A percentile compares a stretch with the other conserved stretches of the same genome.
phyloP scores from a whole-genome alignment of 2,329 filamentous ascomycete species.

The Zalaria sp. region DNA sequence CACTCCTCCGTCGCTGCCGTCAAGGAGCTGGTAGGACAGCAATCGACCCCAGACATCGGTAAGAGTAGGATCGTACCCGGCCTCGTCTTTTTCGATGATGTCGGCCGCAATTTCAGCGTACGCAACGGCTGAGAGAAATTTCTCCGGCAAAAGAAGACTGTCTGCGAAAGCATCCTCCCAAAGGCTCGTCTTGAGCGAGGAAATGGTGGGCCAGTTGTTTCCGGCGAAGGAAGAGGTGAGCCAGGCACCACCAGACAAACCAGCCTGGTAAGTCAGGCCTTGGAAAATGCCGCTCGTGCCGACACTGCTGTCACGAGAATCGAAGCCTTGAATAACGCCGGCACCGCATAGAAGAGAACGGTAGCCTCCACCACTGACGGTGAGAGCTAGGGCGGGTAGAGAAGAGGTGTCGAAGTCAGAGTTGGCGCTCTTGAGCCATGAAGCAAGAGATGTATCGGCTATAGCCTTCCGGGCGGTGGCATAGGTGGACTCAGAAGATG shows the following conservation, averaged over 20 bases:
- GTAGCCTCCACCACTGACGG: constrained; percentile 29
- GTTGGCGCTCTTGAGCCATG: constrained; percentile 25
- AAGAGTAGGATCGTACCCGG: constrained; percentile 26
- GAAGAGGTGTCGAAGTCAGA: constrained; percentile 18
- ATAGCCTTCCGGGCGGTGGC: constrained; percentile 22
- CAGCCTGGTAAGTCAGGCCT: constrained; percentile 30
- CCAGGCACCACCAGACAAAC: constrained; percentile 33
- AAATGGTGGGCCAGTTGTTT: constrained; percentile 33
- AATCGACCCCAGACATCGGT: constrained; percentile 27
- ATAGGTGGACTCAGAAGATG: constrained; percentile 23
- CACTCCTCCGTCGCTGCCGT: constrained; percentile 24
- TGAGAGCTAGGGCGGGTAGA: constrained; percentile 28
- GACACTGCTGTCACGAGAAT: constrained; percentile 25
- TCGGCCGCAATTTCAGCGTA: constrained; percentile 20
- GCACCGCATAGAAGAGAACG: constrained; percentile 24
- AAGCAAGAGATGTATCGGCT: constrained; percentile 22
- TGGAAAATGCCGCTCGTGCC: constrained; percentile 30
- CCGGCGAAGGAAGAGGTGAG: constrained; percentile 30
- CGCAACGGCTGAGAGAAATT: constrained; percentile 13
- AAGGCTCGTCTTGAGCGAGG: constrained; percentile 21
- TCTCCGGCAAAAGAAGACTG: constrained; percentile 22
- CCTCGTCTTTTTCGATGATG: constrained; percentile 20
- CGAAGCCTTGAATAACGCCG: constrained; percentile 29
- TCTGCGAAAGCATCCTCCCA: constrained; percentile 27
- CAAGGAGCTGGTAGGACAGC: constrained; percentile 25